Evolutionary conservation across 2,329 filamentous ascomycete species (phyloP).

Genomic region (Orbilia blumenaviensis): DNA sequence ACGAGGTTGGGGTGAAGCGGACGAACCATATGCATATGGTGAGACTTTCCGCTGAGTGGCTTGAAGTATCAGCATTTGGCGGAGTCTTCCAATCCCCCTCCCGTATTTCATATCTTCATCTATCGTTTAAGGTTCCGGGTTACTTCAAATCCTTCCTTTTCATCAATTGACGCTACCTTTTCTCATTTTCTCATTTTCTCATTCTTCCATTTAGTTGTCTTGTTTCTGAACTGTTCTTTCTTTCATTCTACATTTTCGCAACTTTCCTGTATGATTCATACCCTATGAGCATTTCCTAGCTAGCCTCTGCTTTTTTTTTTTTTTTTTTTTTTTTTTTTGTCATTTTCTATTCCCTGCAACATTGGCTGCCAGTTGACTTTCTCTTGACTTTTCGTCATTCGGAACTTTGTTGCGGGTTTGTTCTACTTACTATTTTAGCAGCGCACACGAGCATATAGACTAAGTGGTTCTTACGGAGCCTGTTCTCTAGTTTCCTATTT

Average conservation of each 20-base stretch:
- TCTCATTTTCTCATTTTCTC: background rate
- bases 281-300: background rate
- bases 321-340: slow-evolving; percentile 1
- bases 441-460: slow-evolving; percentile 37
- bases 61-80: background rate
- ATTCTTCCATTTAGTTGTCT: background rate
- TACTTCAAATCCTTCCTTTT: background rate
- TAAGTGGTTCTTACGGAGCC: background rate
- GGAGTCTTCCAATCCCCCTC: background rate
- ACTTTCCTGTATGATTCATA: slow-evolving; percentile 6
- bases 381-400: slow-evolving; percentile 18
- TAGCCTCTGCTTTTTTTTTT: background rate
- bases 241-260: background rate
- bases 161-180: background rate
- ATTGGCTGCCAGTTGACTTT: background rate
- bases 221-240: background rate
- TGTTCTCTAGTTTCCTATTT: slow-evolving; percentile 25
- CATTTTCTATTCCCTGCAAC: background rate
- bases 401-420: slow-evolving; percentile 27
- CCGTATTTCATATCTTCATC: background rate
- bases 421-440: slow-evolving; percentile 3
- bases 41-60: slow-evolving; percentile 39
- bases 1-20: slow-evolving; percentile 49
- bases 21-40: slow-evolving; percentile 49
- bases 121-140: background rate